Percentiles rank a stretch among this genome's conserved stretches.
These are phyloP conservation scores for Penicillium crystallinum DNA, from an alignment of 495 filamentous ascomycete species.

Conservation along the genomic window DNA sequence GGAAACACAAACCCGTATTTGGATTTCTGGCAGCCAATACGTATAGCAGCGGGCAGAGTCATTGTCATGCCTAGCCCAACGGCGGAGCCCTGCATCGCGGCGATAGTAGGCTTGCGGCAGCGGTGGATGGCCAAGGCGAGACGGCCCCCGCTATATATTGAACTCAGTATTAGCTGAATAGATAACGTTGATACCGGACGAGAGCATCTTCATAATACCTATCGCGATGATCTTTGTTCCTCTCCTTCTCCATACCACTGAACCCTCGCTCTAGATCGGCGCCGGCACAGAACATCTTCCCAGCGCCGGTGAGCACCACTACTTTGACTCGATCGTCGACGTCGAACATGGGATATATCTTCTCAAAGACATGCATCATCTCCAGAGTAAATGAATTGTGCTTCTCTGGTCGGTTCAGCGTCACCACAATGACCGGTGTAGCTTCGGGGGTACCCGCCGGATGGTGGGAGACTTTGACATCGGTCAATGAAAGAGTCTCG, in stretches of 20 bases:
- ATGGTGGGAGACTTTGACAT: constrained; percentile 46
- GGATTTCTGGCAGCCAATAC: constrained; percentile 39
- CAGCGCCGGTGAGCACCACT: constrained; percentile 48
- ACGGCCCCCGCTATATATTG: constrained; percentile 9
- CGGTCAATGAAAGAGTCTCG: constrained; percentile 28
- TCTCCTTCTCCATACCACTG: constrained; percentile 28
- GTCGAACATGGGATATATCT: constrained; percentile 42
- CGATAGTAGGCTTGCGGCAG: constrained; percentile 55
- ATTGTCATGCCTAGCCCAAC: constrained; percentile 58
- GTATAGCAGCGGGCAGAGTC: constrained; percentile 51
- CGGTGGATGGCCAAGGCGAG: constrained; percentile 50
- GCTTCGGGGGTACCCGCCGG: constrained; percentile 34
- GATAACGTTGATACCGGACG: no score
- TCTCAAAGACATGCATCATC: constrained; percentile 46
- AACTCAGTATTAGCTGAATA: not conserved
- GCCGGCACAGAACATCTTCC: constrained; percentile 53
- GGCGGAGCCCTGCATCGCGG: constrained; percentile 53
- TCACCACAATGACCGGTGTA: constrained; percentile 47
- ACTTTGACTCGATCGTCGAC: constrained; percentile 46
- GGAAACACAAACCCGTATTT: constrained; percentile 55
- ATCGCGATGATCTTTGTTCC: constrained; percentile 7
- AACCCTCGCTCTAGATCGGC: constrained; percentile 39
- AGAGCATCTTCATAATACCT: not conserved
- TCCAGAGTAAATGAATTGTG: constrained; percentile 51
- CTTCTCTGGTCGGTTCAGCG: constrained; percentile 46